phyloP scores from a whole-genome alignment of 2,329 filamentous ascomycete species.

The Graphilbum sp. region DNA sequence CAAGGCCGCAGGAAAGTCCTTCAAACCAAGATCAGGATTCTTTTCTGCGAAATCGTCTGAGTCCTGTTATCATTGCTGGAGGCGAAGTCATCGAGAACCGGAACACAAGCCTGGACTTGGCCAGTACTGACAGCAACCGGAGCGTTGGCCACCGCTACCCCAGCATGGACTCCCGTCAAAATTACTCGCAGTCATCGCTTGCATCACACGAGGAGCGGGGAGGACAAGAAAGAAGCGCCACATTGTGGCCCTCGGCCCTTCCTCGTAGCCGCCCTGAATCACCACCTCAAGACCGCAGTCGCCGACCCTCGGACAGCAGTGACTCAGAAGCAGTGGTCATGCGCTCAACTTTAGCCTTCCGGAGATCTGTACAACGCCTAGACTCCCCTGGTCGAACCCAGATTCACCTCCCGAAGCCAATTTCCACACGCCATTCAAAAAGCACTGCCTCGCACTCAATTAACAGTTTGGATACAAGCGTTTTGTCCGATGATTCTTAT shows the following conservation, averaged over 20 bases:
- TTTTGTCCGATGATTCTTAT: slow-evolving; percentile 40
- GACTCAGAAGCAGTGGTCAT: slow-evolving; percentile 32
- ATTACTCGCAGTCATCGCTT: slow-evolving; percentile 23
- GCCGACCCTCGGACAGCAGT: slow-evolving; percentile 36
- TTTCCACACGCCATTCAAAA: slow-evolving; percentile 23
- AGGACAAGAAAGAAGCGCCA: slow-evolving; percentile 22
- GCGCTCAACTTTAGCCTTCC: slow-evolving; percentile 36
- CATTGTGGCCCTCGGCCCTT: slow-evolving; percentile 37
- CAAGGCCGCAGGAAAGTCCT: slow-evolving; percentile 34
- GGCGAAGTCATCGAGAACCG: slow-evolving; percentile 45
- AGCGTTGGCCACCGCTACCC: slow-evolving; percentile 24
- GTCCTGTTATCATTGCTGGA: slow-evolving; percentile 49
- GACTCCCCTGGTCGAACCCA: slow-evolving; percentile 24
- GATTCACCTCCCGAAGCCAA: slow-evolving; percentile 34
- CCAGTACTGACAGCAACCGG: slow-evolving; percentile 32
- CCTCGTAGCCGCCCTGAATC: slow-evolving; percentile 19
- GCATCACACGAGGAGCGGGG: slow-evolving; percentile 12
- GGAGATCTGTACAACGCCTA: slow-evolving; percentile 37
- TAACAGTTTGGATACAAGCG: slow-evolving; percentile 38
- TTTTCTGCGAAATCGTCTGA: slow-evolving; percentile 45
- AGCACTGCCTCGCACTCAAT: slow-evolving; percentile 29
- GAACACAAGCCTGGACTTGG: slow-evolving; percentile 34
- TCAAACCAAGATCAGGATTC: slow-evolving; percentile 32
- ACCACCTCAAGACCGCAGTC: slow-evolving; percentile 16
- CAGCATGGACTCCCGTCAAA: slow-evolving; percentile 25